Conservation (phyloP, 768 basidiomycete species). For the Ramaria sp. region DNA sequence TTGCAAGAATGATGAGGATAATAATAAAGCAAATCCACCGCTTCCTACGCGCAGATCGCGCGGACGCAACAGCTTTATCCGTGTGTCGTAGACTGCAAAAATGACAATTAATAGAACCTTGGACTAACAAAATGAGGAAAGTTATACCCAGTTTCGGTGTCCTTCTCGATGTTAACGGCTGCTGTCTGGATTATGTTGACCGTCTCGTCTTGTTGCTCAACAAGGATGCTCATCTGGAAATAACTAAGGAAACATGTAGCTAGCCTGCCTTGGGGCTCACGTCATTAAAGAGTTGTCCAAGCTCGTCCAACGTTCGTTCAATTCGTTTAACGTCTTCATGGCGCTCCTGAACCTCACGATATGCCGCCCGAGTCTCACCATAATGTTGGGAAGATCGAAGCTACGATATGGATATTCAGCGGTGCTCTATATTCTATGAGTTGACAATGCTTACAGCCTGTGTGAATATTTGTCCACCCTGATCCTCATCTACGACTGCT, state of each 20-base stretch:
- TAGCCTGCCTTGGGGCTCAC: background rate
- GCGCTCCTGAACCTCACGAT: constrained; percentile 36
- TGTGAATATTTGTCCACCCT: constrained; percentile 66
- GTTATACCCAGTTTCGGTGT: constrained; percentile 63
- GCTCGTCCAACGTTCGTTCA: constrained; percentile 36
- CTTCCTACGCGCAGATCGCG: constrained; percentile 30
- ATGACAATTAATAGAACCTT: background rate
- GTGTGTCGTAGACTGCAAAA: constrained; percentile 26
- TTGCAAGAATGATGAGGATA: constrained; percentile 19
- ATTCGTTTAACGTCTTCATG: constrained; percentile 40
- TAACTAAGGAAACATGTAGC: background rate
- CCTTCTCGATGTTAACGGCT: constrained; percentile 50
- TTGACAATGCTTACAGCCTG: constrained; percentile 52
- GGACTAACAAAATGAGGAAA: background rate
- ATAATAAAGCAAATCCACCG: constrained; percentile 32
- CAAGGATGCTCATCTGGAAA: constrained; percentile 62
- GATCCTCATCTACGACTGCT: constrained; percentile 61
- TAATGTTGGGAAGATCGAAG: constrained; percentile 46
- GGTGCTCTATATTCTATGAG: background rate
- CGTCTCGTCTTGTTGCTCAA: constrained; percentile 72
- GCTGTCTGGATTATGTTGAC: constrained; percentile 54
- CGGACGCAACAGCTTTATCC: constrained; percentile 28
- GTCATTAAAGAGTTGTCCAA: constrained; percentile 26
- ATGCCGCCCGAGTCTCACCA: constrained; percentile 33
- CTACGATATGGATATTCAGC: constrained; percentile 35